Evolutionary conservation across 306 rosid species (phyloP), one percentile per base, ranked within the genome.

Genomic region (Trifolium dubium): DNA sequence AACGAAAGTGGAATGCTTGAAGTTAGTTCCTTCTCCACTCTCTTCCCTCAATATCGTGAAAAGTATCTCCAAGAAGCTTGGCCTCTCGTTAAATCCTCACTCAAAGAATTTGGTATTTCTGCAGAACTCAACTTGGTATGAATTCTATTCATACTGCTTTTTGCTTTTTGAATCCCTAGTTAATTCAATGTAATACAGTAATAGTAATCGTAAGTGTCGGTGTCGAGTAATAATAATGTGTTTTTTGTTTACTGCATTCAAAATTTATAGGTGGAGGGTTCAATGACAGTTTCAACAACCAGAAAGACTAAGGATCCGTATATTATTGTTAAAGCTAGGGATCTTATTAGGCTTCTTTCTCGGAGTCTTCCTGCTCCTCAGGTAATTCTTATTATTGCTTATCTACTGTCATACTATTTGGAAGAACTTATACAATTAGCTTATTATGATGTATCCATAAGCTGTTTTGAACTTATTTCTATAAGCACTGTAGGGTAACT

Each of bases 311-410:
- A 83, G 76, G 99, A 94, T 34, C 99, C 99, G 0, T 94, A 77
- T 79, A 92, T 94, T 56, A 80, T 94, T 50, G 69, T 94, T 37
- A 94, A 94, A 80, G 95, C 99, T 43, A 87, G 96, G 76, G 96
- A 94, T 87, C 97, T 92, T 55, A 87, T 94, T 4, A 92, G 82
- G 82, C 97, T 94, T 76, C 86, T 94, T 19, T 87, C 99, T 1
- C 86, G 99, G 68, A 94, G 99, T 83, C 96, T 94, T 72, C 92
- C 97, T 82, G 96, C 89, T 73, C 82, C 94, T 79, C 95, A 93
- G 96, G 97, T 93, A 44, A 59, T 34, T 41, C 9, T 29, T 30
- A 9, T 73, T 10, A 11, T 61, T 17, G 59, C 4, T 17, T 53
- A 8, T 18, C 30, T 54, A 18, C 23, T 15, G 17, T 8, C 56